Evolutionary conservation across 1,139 yeast species (phyloP).

Genomic region (Suhomyces ambrosiae): DNA sequence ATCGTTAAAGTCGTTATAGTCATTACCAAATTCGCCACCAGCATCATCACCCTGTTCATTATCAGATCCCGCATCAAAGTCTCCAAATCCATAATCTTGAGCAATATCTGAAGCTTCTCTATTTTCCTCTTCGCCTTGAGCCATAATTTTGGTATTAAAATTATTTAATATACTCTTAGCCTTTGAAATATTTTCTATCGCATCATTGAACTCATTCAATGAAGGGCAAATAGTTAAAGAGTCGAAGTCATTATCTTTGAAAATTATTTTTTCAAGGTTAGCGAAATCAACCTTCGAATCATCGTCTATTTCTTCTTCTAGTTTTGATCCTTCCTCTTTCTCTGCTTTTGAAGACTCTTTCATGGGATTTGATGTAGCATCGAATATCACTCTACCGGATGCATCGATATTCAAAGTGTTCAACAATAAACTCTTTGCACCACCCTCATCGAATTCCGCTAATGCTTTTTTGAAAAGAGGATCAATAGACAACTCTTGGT

Average conservation of each 20-base stretch:
- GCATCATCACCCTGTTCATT: constrained; percentile 18
- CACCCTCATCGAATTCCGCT: constrained; percentile 95
- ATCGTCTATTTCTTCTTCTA: constrained; percentile 14
- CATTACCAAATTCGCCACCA: constrained; percentile 18
- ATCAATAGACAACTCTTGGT: constrained; percentile 78
- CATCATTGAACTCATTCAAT: constrained; percentile 55
- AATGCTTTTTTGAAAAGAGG: constrained; percentile 87
- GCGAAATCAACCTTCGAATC: constrained; percentile 22
- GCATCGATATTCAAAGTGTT: constrained; percentile 66
- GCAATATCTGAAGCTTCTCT: constrained; percentile 4
- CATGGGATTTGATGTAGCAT: constrained; percentile 44
- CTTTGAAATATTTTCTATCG: constrained; percentile 57
- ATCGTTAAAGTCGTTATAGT: constrained; percentile 19
- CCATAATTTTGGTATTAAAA: constrained; percentile 26
- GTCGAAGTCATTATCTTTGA: constrained; percentile 37
- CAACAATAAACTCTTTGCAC: constrained; percentile 79
- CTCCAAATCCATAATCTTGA: constrained; percentile 37
- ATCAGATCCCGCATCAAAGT: constrained; percentile 21
- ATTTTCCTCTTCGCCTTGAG: constrained; percentile 24
- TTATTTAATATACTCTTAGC: constrained; percentile 44
- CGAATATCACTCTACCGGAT: constrained; percentile 65
- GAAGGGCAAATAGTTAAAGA: constrained; percentile 62
- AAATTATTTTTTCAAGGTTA: constrained; percentile 27
- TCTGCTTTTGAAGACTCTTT: constrained; percentile 19
- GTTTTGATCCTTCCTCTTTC: constrained; percentile 13